Evolutionary conservation across 2,329 filamentous ascomycete genomes (phyloP).

Genomic region (Diplodia mutila): DNA sequence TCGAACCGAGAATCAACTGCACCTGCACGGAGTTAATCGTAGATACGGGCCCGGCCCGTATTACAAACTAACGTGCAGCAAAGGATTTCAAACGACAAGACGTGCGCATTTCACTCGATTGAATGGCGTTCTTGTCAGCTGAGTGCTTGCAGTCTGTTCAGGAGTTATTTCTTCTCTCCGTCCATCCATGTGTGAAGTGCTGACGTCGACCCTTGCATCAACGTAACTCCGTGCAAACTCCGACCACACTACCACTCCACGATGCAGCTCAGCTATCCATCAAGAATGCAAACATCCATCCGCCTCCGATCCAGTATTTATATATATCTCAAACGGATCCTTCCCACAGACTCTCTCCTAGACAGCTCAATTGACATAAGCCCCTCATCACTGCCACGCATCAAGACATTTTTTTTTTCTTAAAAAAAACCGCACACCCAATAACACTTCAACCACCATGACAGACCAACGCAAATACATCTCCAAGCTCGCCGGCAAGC

Average conservation of each 20-base stretch:
- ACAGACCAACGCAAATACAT: constrained; percentile 50
- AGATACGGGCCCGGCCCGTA: neutral
- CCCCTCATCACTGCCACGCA: neutral
- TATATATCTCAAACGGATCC: neutral
- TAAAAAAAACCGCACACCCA: neutral
- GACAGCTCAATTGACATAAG: neutral
- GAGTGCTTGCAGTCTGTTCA: neutral
- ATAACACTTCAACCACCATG: constrained; percentile 33
- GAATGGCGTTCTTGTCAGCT: neutral
- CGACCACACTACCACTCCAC: neutral
- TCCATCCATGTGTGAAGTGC: neutral
- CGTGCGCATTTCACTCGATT: neutral
- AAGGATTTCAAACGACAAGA: no score
- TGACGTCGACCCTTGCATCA: neutral
- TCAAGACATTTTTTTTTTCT: no score
- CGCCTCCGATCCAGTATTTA: neutral
- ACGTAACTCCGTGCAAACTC: neutral
- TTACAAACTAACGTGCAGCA: no score
- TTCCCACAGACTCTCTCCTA: neutral
- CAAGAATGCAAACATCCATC: neutral
- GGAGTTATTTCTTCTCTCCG: no score
- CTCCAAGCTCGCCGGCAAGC: constrained; percentile 52
- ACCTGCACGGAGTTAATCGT: neutral
- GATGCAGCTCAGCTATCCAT: neutral
- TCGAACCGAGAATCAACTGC: no score